These are phyloP conservation scores for Leccinum griseonigrum DNA, from an alignment of 1,284 basidiomycete species.

Conservation along the genomic window DNA sequence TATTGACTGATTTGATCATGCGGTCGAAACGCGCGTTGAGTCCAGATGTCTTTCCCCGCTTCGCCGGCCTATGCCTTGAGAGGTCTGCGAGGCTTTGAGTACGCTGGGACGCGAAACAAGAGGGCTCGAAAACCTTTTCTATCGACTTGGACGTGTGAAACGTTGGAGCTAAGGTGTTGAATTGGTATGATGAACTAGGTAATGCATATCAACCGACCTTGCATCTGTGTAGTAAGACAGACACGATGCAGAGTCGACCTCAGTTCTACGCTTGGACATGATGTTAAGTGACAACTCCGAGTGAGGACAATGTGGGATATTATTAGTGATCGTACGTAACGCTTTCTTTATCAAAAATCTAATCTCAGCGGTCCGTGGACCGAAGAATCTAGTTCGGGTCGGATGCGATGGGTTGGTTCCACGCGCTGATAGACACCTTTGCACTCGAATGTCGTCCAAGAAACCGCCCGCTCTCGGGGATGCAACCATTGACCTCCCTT, in stretches of 20 bases:
- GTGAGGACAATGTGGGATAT: not conserved
- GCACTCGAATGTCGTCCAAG: slow-evolving; percentile 6
- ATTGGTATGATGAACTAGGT: not conserved
- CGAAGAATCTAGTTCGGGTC: no score
- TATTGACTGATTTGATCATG: slow-evolving; percentile 59
- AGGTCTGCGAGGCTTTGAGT: slow-evolving; percentile 13
- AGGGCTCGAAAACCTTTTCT: slow-evolving; percentile 18
- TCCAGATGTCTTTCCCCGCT: slow-evolving; percentile 47
- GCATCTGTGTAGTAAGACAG: slow-evolving; percentile 12
- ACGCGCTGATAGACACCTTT: not conserved
- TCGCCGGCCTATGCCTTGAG: slow-evolving; percentile 25
- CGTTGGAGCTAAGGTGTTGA: not conserved
- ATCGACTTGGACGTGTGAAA: slow-evolving; percentile 4
- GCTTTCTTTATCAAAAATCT: not conserved
- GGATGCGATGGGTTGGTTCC: no score
- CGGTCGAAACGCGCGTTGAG: slow-evolving; percentile 61
- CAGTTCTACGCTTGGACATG: slow-evolving; percentile 8
- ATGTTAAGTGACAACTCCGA: not conserved
- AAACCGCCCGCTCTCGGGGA: not conserved
- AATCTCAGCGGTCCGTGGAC: no score
- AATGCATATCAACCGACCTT: slow-evolving; percentile 17
- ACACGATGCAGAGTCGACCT: slow-evolving; percentile 12
- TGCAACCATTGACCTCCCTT: not conserved
- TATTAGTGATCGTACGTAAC: not conserved
- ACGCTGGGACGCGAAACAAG: not conserved